Conservation (phyloP, 306 rosid species). For the Gillenia trifoliata region DNA sequence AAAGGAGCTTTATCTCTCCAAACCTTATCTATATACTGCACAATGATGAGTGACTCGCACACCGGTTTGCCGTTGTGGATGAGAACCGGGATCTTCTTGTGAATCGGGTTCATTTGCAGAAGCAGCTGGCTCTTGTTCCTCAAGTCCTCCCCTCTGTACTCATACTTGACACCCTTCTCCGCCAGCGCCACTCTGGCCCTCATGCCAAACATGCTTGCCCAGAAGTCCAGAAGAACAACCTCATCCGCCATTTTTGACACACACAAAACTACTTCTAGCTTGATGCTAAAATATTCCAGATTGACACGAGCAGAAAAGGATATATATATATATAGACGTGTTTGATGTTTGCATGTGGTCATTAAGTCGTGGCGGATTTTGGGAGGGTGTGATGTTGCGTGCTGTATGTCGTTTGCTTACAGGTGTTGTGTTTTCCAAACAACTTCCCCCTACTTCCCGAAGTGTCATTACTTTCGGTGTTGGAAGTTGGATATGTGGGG, state of each 20-base stretch:
- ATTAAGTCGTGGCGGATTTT: too few relatives aligned
- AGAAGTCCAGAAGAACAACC: slow-evolving; percentile 30
- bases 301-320: too few relatives aligned
- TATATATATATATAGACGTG: too few relatives aligned
- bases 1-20: slow-evolving; percentile 30
- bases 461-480: too few relatives aligned
- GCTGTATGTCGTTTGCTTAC: too few relatives aligned
- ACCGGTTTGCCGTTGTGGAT: slow-evolving; percentile 51
- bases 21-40: slow-evolving; percentile 38
- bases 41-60: slow-evolving; percentile 35
- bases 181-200: slow-evolving; percentile 31
- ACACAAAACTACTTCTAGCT: not conserved
- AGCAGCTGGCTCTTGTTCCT: slow-evolving; percentile 41
- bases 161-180: slow-evolving; percentile 35
- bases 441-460: too few relatives aligned
- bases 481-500: too few relatives aligned
- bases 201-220: slow-evolving; percentile 35
- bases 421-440: too few relatives aligned
- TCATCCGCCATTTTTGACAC: slow-evolving; percentile 15
- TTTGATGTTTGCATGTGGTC: too few relatives aligned
- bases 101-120: slow-evolving; percentile 49
- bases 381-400: too few relatives aligned
- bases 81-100: slow-evolving; percentile 55
- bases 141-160: slow-evolving; percentile 28
- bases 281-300: not conserved